These are phyloP conservation scores for Fusarium sp. DNA, from an alignment of 2,329 filamentous ascomycete genomes.

Conservation along the genomic window DNA sequence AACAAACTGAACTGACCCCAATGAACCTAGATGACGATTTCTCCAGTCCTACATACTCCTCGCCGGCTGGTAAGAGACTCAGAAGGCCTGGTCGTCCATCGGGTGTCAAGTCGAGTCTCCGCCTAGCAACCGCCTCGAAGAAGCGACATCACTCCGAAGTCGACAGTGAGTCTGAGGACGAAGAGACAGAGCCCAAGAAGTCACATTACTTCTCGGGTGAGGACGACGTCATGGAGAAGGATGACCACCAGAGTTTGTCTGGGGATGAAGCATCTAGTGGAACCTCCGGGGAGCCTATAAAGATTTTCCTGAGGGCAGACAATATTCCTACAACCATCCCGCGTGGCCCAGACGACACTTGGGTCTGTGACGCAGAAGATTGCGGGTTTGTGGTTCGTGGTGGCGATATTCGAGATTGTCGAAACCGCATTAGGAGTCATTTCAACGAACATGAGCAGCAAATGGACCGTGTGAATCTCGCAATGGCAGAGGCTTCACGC, in stretches of 20 bases:
- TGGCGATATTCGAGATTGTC: constrained; percentile 67
- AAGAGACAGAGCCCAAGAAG: constrained; percentile 52
- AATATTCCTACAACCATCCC: constrained; percentile 62
- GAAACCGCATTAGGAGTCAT: constrained; percentile 70
- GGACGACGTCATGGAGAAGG: constrained; percentile 53
- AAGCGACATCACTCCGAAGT: constrained; percentile 59
- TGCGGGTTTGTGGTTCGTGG: constrained; percentile 74
- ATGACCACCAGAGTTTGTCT: constrained; percentile 35
- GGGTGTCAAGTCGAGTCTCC: constrained; percentile 61
- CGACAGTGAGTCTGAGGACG: constrained; percentile 56
- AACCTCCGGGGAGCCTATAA: constrained; percentile 49
- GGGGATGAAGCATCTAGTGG: constrained; percentile 39
- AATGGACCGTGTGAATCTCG: constrained; percentile 63
- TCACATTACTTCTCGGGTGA: constrained; percentile 51
- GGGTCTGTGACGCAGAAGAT: constrained; percentile 73
- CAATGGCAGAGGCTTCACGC: constrained; percentile 66
- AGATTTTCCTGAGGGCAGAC: constrained; percentile 63
- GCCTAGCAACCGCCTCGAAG: constrained; percentile 57
- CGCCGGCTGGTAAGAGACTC: constrained; percentile 51
- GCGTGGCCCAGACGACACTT: constrained; percentile 71
- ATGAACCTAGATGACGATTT: constrained; percentile 24
- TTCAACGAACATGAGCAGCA: constrained; percentile 70
- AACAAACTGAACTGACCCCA: constrained; percentile 7
- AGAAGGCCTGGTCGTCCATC: constrained; percentile 54
- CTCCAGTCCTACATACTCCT: constrained; percentile 39